Base-by-base conservation (phyloP, 345 rosid species). In the Carallia brachiata region DNA sequence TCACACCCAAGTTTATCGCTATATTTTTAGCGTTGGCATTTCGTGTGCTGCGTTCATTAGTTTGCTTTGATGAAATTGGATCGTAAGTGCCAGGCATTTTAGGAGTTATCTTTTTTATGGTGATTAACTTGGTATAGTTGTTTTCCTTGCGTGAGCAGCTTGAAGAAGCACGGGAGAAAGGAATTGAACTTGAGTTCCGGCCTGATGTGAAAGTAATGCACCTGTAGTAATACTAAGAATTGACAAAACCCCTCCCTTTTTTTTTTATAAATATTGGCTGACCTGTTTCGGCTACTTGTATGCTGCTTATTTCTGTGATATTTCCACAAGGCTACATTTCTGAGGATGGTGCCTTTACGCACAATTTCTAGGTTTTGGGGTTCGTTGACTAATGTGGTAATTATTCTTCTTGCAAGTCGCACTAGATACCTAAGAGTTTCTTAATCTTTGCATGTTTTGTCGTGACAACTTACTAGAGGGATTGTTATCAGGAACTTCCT, bases 341-440 rank as follows among this genome's bases (percentile, higher is more conserved):
- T 95, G 36, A 76, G 82, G 66, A 72, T 95, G 73, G 76, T 95
- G 54, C 99, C 99, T 71, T 82, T 92, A 62, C 90, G 97, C 44
- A 72, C 93, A 1, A 90, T 95, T 77, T 95, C 99, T 65, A 87
- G 99, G 82, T 61, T 78, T 19, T 95, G 97, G 97, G 99, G 99
- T 48, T 83, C 76, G 32, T 69, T 95, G 67, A 86, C 89, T 34
- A 82, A 77, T 67, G 61, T 84, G 80, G 99, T 95, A 79, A 85
- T 91, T 73, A 48, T 18, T 68, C 40, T 63, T 68, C 62, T 62
- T 66, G 10, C 61, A 57, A 9, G 52, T 36, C 64, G 4, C n/a
- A 64, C 48, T 32, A 15, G 30, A 53, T 28, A n/a, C 48, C 59
- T 34, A 5, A 61, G 18, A 27, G 23, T 32, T 6, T 3, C 56